Conservation (phyloP, 192 early-diverging fungal species). For the Coemansia sp. region DNA sequence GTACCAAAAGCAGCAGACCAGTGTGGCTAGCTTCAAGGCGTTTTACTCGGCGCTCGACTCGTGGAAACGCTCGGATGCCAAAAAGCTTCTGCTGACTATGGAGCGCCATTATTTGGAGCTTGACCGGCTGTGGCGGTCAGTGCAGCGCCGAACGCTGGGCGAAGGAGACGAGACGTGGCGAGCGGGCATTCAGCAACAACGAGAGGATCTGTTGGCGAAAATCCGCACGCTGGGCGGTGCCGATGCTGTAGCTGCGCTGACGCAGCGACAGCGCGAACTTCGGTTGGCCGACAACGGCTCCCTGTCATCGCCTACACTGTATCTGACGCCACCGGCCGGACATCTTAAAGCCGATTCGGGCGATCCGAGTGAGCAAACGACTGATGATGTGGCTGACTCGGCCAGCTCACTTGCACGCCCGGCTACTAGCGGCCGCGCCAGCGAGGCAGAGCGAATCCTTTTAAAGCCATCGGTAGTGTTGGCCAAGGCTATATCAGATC, state of each 20-base stretch:
- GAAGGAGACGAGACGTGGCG: slow-evolving; percentile 46
- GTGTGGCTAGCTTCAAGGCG: slow-evolving; percentile 31
- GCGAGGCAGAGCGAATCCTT: background rate
- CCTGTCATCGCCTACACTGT: slow-evolving; percentile 36
- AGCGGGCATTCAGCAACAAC: slow-evolving; percentile 31
- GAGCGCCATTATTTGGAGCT: slow-evolving; percentile 51
- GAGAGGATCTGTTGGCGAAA: slow-evolving; percentile 20
- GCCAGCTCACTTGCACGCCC: too few species aligned
- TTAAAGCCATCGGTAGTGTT: background rate
- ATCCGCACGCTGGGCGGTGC: slow-evolving; percentile 31
- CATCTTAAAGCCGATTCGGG: background rate
- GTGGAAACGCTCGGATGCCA: slow-evolving; percentile 46
- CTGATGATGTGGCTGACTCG: background rate
- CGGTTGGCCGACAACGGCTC: slow-evolving; percentile 23
- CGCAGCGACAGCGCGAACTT: slow-evolving; percentile 26
- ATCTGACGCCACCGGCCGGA: slow-evolving; percentile 13
- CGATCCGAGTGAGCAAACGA: background rate
- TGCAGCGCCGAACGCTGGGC: slow-evolving; percentile 39
- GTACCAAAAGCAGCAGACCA: slow-evolving; percentile 22
- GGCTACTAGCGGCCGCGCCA: background rate
- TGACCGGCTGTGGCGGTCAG: slow-evolving; percentile 49
- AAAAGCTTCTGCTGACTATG: slow-evolving; percentile 33
- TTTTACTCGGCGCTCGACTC: slow-evolving; percentile 42
- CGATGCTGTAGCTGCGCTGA: slow-evolving; percentile 19
- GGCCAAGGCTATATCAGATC: slow-evolving; percentile 34